These are phyloP conservation scores for Cutaneotrichosporon daszewskae DNA, from an alignment of 1,284 basidiomycete species.

Conservation along the genomic window DNA sequence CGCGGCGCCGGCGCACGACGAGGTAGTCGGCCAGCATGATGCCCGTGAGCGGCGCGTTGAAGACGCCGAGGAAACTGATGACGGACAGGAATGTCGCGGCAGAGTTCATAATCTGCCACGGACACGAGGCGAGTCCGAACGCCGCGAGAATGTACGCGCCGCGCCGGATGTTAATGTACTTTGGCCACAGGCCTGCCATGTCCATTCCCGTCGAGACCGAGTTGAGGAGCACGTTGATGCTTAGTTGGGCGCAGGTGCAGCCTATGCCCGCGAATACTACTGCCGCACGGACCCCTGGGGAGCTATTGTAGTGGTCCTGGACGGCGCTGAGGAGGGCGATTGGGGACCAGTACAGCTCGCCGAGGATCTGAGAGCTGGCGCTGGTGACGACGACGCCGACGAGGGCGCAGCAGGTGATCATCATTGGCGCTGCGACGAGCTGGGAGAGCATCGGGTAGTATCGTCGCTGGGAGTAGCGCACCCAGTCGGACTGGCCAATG, in stretches of 20 bases:
- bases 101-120: conserved; percentile 43
- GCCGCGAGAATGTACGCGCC: conserved; percentile 36
- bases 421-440: conserved; percentile 24
- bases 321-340: conserved; percentile 24
- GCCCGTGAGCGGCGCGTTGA: conserved; percentile 43
- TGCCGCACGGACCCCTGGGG: conserved; percentile 25
- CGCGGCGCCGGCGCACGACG: conserved; percentile 37
- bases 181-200: conserved; percentile 24
- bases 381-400: conserved; percentile 31
- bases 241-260: conserved; percentile 17
- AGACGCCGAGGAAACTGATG: conserved; percentile 37
- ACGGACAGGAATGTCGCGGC: conserved; percentile 43
- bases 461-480: conserved; percentile 27
- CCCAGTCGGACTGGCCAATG: conserved; percentile 31
- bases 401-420: conserved; percentile 25
- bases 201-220: conserved; percentile 32
- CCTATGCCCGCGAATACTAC: conserved; percentile 29
- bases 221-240: conserved; percentile 25
- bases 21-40: conserved; percentile 48
- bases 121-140: conserved; percentile 38
- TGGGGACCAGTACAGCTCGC: conserved; percentile 27
- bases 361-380: conserved; percentile 18
- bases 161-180: conserved; percentile 48
- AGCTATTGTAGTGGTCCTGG: conserved; percentile 26
- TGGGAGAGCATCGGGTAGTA: conserved; percentile 23